These are phyloP conservation scores for Teunomyces stri DNA, from an alignment of 805 yeast species.

Conservation along the genomic window DNA sequence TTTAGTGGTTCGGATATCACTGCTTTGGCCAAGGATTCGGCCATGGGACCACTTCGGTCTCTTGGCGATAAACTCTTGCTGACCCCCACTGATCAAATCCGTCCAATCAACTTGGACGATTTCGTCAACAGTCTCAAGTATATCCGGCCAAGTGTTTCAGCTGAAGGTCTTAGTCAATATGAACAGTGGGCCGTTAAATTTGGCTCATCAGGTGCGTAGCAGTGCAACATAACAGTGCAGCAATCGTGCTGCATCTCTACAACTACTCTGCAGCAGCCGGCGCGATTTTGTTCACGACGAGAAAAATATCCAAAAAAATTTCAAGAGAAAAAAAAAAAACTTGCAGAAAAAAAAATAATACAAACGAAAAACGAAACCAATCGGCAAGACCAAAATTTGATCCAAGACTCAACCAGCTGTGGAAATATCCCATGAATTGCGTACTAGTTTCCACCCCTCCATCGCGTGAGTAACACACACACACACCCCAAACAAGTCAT, in stretches of 20 bases:
- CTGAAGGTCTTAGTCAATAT: slow-evolving; percentile 72
- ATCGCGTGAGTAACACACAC: too few relatives aligned
- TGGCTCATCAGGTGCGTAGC: slow-evolving; percentile 82
- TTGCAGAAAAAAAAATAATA: too few relatives aligned
- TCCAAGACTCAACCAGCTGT: too few relatives aligned
- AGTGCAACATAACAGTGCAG: background rate
- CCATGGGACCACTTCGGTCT: slow-evolving; percentile 94
- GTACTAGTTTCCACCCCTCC: too few relatives aligned
- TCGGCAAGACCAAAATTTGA: too few relatives aligned
- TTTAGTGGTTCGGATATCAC: slow-evolving; percentile 94
- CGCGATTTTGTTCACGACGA: background rate
- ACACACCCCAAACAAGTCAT: background rate
- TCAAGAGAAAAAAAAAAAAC: too few relatives aligned
- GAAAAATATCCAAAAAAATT: too few relatives aligned
- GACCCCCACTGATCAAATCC: slow-evolving; percentile 68
- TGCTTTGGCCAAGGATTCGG: slow-evolving; percentile 92
- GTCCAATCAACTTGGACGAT: slow-evolving; percentile 73
- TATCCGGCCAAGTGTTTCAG: slow-evolving; percentile 85
- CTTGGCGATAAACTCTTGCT: slow-evolving; percentile 78
- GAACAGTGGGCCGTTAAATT: slow-evolving; percentile 86
- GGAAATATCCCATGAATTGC: too few relatives aligned
- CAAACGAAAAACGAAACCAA: too few relatives aligned
- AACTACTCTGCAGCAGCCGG: background rate
- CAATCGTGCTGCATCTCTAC: background rate
- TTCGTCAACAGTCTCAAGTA: slow-evolving; percentile 72